phyloP scores from a whole-genome alignment of 2,329 filamentous ascomycete species.

The Knoxdaviesia proteae region DNA sequence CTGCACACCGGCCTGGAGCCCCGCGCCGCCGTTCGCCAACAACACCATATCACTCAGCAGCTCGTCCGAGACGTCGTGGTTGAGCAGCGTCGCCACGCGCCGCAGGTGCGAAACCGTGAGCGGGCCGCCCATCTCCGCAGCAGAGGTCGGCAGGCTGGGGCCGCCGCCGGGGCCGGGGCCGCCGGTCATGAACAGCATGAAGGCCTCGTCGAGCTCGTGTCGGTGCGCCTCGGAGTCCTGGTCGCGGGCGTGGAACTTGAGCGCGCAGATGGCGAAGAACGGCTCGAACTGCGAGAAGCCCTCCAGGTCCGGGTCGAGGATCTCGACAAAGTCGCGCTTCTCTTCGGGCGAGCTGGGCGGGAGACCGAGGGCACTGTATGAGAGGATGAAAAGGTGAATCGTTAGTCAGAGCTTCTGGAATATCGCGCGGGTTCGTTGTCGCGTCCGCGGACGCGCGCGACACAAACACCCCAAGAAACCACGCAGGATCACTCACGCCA shows the following conservation, averaged over 20 bases:
- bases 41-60: slow-evolving; percentile 82
- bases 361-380: slow-evolving; percentile 59
- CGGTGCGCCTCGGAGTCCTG: slow-evolving; percentile 32
- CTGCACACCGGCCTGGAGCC: slow-evolving; percentile 48
- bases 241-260: slow-evolving; percentile 51
- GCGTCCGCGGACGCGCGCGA: too few relatives aligned
- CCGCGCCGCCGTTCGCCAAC: slow-evolving; percentile 71
- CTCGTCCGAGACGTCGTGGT: slow-evolving; percentile 68
- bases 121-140: slow-evolving; percentile 15
- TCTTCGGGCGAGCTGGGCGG: slow-evolving; percentile 42
- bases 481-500: slow-evolving; percentile 36
- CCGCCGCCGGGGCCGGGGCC: slow-evolving; percentile 7
- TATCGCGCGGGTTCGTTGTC: too few relatives aligned
- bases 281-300: slow-evolving; percentile 61
- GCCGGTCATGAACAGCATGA: slow-evolving; percentile 52
- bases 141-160: not conserved
- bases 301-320: slow-evolving; percentile 64
- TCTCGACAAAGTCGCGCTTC: slow-evolving; percentile 52
- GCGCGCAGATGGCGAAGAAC: slow-evolving; percentile 73
- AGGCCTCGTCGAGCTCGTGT: slow-evolving; percentile 62
- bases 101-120: slow-evolving; percentile 66
- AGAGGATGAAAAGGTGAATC: not conserved
- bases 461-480: not conserved
- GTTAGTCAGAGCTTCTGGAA: not conserved
- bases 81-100: slow-evolving; percentile 58